Conservation (phyloP, 139 green algal species). For the Chlamydomonas urium region DNA sequence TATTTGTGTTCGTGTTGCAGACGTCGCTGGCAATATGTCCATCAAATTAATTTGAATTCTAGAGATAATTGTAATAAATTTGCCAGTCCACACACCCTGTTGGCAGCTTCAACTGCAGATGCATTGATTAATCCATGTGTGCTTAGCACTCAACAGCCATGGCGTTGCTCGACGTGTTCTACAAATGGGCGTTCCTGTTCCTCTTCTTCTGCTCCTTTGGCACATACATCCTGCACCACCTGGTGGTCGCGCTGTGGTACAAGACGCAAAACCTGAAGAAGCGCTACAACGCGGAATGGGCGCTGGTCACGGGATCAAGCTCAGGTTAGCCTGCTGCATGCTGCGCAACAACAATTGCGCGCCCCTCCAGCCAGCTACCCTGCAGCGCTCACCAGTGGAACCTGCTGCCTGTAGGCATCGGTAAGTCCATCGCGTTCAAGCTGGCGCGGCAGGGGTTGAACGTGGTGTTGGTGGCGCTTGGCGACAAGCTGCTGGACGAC, state of each 20-base stretch:
- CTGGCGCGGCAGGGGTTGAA: constrained; percentile 84
- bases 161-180: constrained; percentile 13
- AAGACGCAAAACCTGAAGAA: constrained; percentile 82
- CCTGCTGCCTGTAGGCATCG: constrained; percentile 90
- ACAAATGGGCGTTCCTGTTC: constrained; percentile 23
- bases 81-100: too few relatives aligned
- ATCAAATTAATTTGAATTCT: too few relatives aligned
- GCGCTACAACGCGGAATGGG: constrained; percentile 85
- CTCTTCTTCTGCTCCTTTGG: constrained; percentile 33
- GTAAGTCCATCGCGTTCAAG: constrained; percentile 76
- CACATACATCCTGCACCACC: constrained; percentile 67
- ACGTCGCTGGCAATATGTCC: too few relatives aligned
- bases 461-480: constrained; percentile 84
- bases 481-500: constrained; percentile 69
- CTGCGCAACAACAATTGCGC: too few relatives aligned
- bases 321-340: constrained; percentile 74
- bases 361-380: too few relatives aligned
- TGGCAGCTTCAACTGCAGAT: too few relatives aligned
- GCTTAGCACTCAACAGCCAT: too few relatives aligned
- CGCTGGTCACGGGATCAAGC: constrained; percentile 85
- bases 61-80: too few relatives aligned
- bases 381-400: too few relatives aligned
- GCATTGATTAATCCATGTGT: too few relatives aligned
- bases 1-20: too few relatives aligned
- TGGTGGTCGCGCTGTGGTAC: constrained; percentile 58